phyloP scores from a whole-genome alignment of 2,329 filamentous ascomycete species.

The Aspergillus brunneoviolaceus region DNA sequence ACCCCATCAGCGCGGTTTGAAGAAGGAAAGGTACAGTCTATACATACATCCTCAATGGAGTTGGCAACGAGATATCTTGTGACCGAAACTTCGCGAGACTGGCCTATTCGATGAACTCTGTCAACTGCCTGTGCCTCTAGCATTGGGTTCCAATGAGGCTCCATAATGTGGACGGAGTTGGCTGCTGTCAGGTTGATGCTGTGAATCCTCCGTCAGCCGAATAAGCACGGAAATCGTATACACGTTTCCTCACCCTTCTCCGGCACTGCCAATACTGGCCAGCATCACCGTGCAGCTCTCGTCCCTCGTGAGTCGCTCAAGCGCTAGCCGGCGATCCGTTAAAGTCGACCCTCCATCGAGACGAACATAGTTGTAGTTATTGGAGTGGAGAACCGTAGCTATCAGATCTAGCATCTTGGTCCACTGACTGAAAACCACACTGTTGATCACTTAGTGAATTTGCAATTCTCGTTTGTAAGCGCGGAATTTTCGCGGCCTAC shows the following conservation, averaged over 20 bases:
- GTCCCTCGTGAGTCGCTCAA: not conserved
- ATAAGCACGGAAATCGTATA: not conserved
- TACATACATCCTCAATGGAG: constrained; percentile 52
- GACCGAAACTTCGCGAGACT: constrained; percentile 74
- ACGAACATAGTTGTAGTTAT: not conserved
- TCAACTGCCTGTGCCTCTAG: constrained; percentile 87
- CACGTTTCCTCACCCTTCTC: constrained; percentile 6
- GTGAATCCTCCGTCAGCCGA: too few species aligned
- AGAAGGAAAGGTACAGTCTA: too few species aligned
- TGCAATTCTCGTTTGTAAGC: too few species aligned
- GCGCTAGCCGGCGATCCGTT: not conserved
- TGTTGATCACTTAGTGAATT: not conserved
- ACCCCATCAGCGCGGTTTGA: too few species aligned
- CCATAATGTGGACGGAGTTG: constrained; percentile 63
- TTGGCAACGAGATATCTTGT: constrained; percentile 64
- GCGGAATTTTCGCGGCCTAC: too few species aligned
- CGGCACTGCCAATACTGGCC: constrained; percentile 11
- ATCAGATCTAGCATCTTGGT: constrained; percentile 11
- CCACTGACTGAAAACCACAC: constrained; percentile 11
- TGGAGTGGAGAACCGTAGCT: not conserved
- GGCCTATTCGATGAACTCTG: constrained; percentile 78
- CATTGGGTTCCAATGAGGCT: constrained; percentile 88
- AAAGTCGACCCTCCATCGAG: constrained; percentile 7
- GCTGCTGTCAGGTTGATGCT: constrained; percentile 14
- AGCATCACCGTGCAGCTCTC: constrained; percentile 4